A percentile compares a stretch with the other conserved stretches of the same genome.
Conservation (phyloP, 78 protist species). For the Capsaspora owczarzaki region DNA sequence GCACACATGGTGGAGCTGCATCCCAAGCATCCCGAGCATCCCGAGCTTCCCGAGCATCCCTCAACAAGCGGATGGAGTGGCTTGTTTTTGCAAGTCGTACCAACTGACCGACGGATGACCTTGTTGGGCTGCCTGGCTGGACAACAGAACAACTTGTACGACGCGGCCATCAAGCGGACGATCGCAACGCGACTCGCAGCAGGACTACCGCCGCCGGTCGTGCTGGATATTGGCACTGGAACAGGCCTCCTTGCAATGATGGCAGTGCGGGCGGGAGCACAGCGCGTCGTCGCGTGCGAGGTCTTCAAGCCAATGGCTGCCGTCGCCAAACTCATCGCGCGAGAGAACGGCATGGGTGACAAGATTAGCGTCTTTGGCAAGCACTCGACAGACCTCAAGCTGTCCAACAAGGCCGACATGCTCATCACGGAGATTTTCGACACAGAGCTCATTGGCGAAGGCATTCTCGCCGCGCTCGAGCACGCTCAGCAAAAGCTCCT, state of each 20-base stretch:
- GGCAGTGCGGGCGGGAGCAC: conserved; percentile 36
- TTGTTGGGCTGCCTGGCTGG: no score
- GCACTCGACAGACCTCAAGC: not conserved
- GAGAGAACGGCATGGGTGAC: not conserved
- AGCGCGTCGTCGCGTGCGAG: conserved; percentile 28
- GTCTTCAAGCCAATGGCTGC: not conserved
- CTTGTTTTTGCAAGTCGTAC: not conserved
- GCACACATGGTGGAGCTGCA: no score
- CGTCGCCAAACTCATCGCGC: conserved; percentile 1
- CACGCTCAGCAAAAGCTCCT: conserved; percentile 15
- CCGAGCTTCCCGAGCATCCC: no score
- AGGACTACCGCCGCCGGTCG: not conserved
- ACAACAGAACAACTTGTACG: not conserved
- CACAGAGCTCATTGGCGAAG: conserved; percentile 34
- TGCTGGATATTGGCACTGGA: conserved; percentile 49
- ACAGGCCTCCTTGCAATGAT: conserved; percentile 37
- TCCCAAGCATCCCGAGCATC: no score
- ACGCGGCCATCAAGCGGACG: not conserved
- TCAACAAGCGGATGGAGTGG: not conserved
- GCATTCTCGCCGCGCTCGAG: conserved; percentile 9
- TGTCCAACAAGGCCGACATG: not conserved
- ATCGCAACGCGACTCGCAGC: not conserved
- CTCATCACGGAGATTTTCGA: conserved; percentile 39
- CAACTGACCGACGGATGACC: no score
- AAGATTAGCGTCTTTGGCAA: not conserved